A percentile compares a stretch with the other conserved stretches of the same genome.
These are phyloP conservation scores for Fusarium algeriense DNA, from an alignment of 2,329 filamentous ascomycete species.

Conservation along the genomic window DNA sequence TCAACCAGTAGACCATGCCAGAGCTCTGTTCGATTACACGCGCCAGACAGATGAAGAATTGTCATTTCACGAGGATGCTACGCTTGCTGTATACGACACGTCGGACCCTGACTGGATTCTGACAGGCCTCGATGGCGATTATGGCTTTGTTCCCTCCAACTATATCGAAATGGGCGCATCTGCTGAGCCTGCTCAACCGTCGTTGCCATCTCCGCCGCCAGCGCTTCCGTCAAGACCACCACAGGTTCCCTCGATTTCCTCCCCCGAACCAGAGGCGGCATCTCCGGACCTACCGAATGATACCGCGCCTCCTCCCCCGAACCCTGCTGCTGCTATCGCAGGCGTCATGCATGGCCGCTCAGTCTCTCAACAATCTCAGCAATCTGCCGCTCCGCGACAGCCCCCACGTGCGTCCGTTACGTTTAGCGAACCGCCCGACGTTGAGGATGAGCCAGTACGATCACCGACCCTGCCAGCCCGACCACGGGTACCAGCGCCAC, in stretches of 20 bases:
- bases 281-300: slow-evolving; percentile 51
- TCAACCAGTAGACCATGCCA: slow-evolving; percentile 76
- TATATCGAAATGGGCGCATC: slow-evolving; percentile 82
- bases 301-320: slow-evolving; percentile 48
- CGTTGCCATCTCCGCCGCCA: slow-evolving; percentile 54
- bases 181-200: slow-evolving; percentile 57
- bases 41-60: slow-evolving; percentile 98
- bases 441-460: slow-evolving; percentile 49
- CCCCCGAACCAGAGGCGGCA: slow-evolving; percentile 28
- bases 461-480: slow-evolving; percentile 57
- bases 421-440: slow-evolving; percentile 45
- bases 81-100: slow-evolving; percentile 86
- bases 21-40: slow-evolving; percentile 97
- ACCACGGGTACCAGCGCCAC: slow-evolving; percentile 43
- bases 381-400: slow-evolving; percentile 44
- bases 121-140: slow-evolving; percentile 85
- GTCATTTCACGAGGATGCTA: slow-evolving; percentile 90
- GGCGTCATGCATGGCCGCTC: slow-evolving; percentile 65
- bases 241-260: slow-evolving; percentile 46
- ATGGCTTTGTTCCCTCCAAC: slow-evolving; percentile 94
- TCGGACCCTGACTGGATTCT: slow-evolving; percentile 97
- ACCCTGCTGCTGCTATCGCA: slow-evolving; percentile 67
- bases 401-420: slow-evolving; percentile 43
- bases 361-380: slow-evolving; percentile 49
- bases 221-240: slow-evolving; percentile 59